Evolutionary conservation across 768 basidiomycete genomes (phyloP), one percentile per base, ranked within the genome.

Genomic region (Roridomyces roridus): DNA sequence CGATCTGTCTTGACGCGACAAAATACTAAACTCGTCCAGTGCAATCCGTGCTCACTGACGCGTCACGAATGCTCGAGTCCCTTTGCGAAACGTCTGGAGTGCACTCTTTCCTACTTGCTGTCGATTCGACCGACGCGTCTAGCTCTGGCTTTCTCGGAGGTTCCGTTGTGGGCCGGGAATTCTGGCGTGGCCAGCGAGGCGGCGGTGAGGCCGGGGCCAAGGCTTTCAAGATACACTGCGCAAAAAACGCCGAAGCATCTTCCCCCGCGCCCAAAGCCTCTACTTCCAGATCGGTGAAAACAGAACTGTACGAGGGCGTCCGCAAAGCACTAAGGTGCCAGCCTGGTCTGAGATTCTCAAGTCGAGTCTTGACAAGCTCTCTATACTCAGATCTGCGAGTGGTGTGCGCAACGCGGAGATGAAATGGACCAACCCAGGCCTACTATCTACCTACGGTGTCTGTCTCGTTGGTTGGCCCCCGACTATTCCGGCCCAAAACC

Each of bases 361-460:
- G 61, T 26, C 39, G 39, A 40, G 34, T 59, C 26, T 29, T 58
- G 35, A 46, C 44, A 60, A 21, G 55, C 29, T 55, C 43, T 43
- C n/a, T n/a, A n/a, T 50, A 41, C 21, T 11, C 23, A 88, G 87
- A 67, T 65, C 76, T 5, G 78, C 76, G 7, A 85, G 84, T 60
- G 86, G 86, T 8, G 69, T 84, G 18, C 84, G 83, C 11, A 84
- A 77, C 50, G 87, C 88, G 20, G 88, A 89, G 63, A 89, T 89
- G 88, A 88, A 85, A 67, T 89, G 88, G 88, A 84, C 85, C 9
- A 87, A 86, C 65, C 87, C 81, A 46, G 80, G 83, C 23, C 77
- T 82, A 40, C 67, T 89, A 46, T 73, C 77, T 60, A 63, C 73
- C 6, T 88, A 87, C 60, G 84, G 84, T 10, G 83, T 89, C 28